phyloP scores from a whole-genome alignment of 2,329 filamentous ascomycete genomes.

The Ceratocystis diversiconidia region DNA sequence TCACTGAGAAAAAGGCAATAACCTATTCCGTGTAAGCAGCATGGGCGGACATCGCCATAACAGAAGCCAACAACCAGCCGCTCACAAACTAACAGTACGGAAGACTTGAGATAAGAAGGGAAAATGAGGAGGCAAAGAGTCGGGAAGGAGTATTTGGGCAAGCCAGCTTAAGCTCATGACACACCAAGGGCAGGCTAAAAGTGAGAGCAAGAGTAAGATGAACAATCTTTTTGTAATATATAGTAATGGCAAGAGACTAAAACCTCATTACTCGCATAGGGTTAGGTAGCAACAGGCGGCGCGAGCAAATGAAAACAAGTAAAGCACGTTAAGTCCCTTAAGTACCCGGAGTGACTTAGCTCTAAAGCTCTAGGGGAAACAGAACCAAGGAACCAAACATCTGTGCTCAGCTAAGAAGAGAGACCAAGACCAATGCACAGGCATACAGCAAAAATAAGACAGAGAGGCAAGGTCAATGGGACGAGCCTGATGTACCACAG shows the following conservation, averaged over 20 bases:
- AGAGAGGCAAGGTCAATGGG: neutral
- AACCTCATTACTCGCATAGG: neutral
- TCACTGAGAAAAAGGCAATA: neutral
- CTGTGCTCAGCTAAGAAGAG: constrained; percentile 1
- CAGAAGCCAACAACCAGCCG: too few species aligned
- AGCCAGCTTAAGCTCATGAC: neutral
- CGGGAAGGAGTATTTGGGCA: neutral
- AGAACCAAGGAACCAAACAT: constrained; percentile 8
- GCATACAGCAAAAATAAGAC: neutral
- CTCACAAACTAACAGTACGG: neutral
- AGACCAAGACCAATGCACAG: neutral
- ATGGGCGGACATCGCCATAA: too few species aligned
- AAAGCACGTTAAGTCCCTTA: too few species aligned
- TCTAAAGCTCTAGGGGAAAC: neutral
- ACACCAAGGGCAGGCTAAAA: neutral
- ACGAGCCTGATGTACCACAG: constrained; percentile 1
- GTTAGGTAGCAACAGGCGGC: neutral
- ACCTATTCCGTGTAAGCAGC: too few species aligned
- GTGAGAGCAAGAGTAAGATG: neutral
- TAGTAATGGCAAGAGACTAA: neutral
- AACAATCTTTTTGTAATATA: neutral
- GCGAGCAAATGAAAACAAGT: neutral
- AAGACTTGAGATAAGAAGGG: neutral
- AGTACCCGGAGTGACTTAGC: neutral
- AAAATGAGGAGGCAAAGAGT: neutral